These are phyloP conservation scores for Fusarium papillatum DNA, from an alignment of 2,329 filamentous ascomycete genomes.

Conservation along the genomic window DNA sequence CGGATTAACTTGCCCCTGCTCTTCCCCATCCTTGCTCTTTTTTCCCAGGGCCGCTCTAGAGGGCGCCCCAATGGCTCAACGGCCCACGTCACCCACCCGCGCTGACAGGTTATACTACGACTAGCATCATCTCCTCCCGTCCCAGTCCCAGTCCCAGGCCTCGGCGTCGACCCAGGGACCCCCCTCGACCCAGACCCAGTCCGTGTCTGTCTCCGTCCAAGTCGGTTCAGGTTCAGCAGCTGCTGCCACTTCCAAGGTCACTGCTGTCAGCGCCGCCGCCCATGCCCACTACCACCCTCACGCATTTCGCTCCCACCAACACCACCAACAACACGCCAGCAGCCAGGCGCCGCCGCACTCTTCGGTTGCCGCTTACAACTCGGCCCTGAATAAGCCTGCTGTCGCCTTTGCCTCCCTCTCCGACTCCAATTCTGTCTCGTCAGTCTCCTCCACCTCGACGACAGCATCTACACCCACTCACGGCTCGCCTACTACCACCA, in stretches of 20 bases:
- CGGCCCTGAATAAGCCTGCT: constrained; percentile 37
- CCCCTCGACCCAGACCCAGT: constrained; percentile 8
- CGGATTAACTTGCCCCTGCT: constrained; percentile 20
- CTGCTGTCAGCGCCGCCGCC: constrained; percentile 3
- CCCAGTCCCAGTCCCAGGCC: constrained; percentile 21
- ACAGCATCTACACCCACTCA: constrained; percentile 34
- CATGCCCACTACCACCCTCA: constrained; percentile 32
- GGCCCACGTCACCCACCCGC: constrained; percentile 46
- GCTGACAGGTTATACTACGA: constrained; percentile 40
- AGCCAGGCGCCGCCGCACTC: constrained; percentile 34
- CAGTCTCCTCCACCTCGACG: constrained; percentile 33
- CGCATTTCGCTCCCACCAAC: constrained; percentile 35
- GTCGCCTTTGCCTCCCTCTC: constrained; percentile 36
- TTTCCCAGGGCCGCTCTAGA: constrained; percentile 8
- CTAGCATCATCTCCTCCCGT: constrained; percentile 38
- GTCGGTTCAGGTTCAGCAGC: constrained; percentile 30
- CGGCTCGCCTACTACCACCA: constrained; percentile 31
- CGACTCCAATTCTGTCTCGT: constrained; percentile 38
- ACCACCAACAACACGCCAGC: constrained; percentile 35
- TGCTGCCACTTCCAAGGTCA: constrained; percentile 17
- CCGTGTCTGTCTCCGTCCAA: neutral
- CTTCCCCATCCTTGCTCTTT: constrained; percentile 21
- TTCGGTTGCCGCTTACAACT: constrained; percentile 38
- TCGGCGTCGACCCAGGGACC: constrained; percentile 23
- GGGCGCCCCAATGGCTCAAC: constrained; percentile 35